A percentile compares a stretch with the other conserved stretches of the same genome.
Conservation (phyloP, 805 yeast species). For the Candida maltosa region DNA sequence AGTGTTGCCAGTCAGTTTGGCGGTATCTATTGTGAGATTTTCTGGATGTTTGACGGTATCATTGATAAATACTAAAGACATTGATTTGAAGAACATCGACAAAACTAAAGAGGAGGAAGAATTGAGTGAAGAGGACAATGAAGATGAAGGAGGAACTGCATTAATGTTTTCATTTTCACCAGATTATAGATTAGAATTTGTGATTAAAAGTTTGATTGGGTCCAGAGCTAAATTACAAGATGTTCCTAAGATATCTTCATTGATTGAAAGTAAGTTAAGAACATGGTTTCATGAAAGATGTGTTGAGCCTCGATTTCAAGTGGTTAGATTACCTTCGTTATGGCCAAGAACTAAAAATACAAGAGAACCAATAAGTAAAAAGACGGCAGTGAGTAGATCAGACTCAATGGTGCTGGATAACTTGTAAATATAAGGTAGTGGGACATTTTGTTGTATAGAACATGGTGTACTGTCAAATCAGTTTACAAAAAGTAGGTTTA, state of each 20-base stretch:
- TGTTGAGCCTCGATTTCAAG: conserved; percentile 90
- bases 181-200: conserved; percentile 85
- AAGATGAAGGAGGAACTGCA: conserved; percentile 50
- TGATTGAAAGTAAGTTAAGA: conserved; percentile 77
- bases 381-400: conserved; percentile 7
- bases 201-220: conserved; percentile 85
- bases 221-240: conserved; percentile 89
- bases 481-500: no score
- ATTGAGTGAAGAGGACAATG: conserved; percentile 1
- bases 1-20: conserved; percentile 76
- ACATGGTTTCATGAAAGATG: conserved; percentile 91
- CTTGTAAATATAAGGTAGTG: no score
- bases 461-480: no score
- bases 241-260: conserved; percentile 83
- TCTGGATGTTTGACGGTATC: conserved; percentile 87
- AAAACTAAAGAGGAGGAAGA: conserved; percentile 1
- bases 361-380: conserved; percentile 21
- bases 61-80: conserved; percentile 45
- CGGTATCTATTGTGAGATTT: conserved; percentile 86
- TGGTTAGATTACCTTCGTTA: conserved; percentile 76
- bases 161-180: conserved; percentile 88
- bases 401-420: no score
- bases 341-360: conserved; percentile 64
- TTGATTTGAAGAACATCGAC: conserved; percentile 8
- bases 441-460: no score